These are phyloP conservation scores for Syncephalastrum sp. DNA, from an alignment of 371 early-diverging fungal genomes.

Conservation along the genomic window DNA sequence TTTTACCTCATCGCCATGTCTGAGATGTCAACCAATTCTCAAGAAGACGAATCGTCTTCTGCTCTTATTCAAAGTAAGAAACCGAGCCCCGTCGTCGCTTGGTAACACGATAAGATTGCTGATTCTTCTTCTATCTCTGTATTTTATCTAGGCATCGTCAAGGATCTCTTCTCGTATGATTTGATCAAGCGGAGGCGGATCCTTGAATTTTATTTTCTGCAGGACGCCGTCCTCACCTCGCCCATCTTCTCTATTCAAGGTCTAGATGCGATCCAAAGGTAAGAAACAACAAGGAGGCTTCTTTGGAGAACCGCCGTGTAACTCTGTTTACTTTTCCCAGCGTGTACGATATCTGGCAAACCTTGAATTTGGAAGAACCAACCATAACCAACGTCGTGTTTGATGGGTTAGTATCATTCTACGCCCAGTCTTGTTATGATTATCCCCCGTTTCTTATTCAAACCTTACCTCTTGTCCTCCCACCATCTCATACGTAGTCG, in stretches of 20 bases:
- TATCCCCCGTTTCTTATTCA: not conserved
- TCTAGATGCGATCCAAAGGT: conserved; percentile 39
- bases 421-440: too few species aligned
- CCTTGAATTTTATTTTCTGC: conserved; percentile 25
- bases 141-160: conserved; percentile 17
- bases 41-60: too few species aligned
- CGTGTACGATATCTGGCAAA: conserved; percentile 47
- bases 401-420: conserved; percentile 25
- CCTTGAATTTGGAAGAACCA: conserved; percentile 46
- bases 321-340: conserved; percentile 8
- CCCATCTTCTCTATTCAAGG: conserved; percentile 48
- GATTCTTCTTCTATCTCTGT: too few species aligned
- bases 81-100: too few species aligned
- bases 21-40: too few species aligned
- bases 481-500: conserved; percentile 29
- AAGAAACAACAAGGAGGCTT: conserved; percentile 1
- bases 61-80: too few species aligned
- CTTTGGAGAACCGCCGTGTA: not conserved
- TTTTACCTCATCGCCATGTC: too few species aligned
- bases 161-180: conserved; percentile 29
- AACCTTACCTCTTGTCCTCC: conserved; percentile 1
- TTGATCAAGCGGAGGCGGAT: conserved; percentile 22
- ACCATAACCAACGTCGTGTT: conserved; percentile 44
- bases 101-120: too few species aligned
- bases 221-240: conserved; percentile 29